A percentile compares a stretch with the other conserved stretches of the same genome.
Evolutionary conservation across 768 basidiomycete species (phyloP).

Genomic region (Botryobasidium botryosum): DNA sequence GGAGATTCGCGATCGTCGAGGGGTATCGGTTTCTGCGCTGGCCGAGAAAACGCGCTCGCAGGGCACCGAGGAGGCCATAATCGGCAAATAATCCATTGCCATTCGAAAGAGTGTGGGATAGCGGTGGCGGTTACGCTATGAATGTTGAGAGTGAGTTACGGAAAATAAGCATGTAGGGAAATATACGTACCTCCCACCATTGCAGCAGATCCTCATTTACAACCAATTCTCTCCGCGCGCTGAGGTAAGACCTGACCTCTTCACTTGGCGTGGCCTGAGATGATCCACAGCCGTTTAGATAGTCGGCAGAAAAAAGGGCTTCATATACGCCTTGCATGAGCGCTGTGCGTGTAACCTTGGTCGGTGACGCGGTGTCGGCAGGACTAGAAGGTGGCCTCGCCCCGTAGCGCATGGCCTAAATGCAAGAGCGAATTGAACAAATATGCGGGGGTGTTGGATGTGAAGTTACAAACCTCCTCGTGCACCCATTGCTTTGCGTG

Average conservation of each 20-base stretch:
- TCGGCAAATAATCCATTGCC: conserved; percentile 13
- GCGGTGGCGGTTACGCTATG: background rate
- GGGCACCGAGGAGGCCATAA: conserved; percentile 16
- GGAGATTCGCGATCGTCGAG: background rate
- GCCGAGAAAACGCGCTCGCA: conserved; percentile 16
- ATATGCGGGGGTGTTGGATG: too few species aligned
- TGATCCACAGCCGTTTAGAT: too few species aligned
- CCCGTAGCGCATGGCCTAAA: too few species aligned
- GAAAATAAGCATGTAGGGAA: background rate
- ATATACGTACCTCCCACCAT: conserved; percentile 4
- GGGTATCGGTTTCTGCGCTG: conserved; percentile 10
- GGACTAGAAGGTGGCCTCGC: too few species aligned
- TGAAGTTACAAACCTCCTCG: too few species aligned
- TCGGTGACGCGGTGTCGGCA: too few species aligned
- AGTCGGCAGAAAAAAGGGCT: too few species aligned
- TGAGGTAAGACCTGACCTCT: conserved; percentile 1
- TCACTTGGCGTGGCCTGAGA: background rate
- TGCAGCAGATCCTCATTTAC: background rate
- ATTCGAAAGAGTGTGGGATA: conserved; percentile 7
- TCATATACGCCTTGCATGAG: too few species aligned
- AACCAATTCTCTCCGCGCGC: background rate
- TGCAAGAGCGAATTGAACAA: too few species aligned
- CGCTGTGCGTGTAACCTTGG: too few species aligned
- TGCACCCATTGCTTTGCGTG: too few species aligned
- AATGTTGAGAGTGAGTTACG: background rate